Conservation (phyloP, 2,329 filamentous ascomycete species). For the Fusarium begoniae region DNA sequence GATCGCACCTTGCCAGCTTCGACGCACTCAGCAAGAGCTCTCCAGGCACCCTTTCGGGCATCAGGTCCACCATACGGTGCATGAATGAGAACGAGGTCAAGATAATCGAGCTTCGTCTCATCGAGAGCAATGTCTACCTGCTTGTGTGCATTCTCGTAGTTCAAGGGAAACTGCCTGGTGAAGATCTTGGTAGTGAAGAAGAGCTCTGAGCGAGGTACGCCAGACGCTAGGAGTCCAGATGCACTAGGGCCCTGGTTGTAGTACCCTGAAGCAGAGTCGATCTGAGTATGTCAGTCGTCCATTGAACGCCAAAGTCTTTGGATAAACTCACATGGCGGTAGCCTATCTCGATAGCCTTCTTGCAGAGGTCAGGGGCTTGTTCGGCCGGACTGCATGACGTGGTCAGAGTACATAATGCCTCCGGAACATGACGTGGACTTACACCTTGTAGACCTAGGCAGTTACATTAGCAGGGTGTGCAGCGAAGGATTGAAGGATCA, state of each 20-base stretch:
- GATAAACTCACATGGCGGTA: conserved; percentile 60
- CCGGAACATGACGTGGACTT: conserved; percentile 35
- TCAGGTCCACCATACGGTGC: conserved; percentile 66
- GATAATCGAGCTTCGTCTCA: conserved; percentile 70
- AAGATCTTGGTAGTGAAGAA: conserved; percentile 68
- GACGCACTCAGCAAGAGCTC: conserved; percentile 69
- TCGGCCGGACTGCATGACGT: conserved; percentile 42
- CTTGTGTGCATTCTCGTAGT: conserved; percentile 71
- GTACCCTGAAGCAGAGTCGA: conserved; percentile 64
- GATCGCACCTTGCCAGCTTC: conserved; percentile 69
- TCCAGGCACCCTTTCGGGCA: conserved; percentile 68
- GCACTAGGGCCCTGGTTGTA: conserved; percentile 60
- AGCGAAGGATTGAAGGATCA: conserved; percentile 4
- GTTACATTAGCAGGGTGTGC: conserved; percentile 8
- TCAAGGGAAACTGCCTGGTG: conserved; percentile 48
- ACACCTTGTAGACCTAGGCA: conserved; percentile 63
- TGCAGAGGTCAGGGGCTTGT: conserved; percentile 48
- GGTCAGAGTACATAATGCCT: not conserved
- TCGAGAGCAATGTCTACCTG: conserved; percentile 71
- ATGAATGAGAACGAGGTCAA: conserved; percentile 73
- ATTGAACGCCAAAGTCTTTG: not conserved
- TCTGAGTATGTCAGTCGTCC: conserved; percentile 43
- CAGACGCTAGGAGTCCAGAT: conserved; percentile 54
- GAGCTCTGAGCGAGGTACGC: conserved; percentile 57
- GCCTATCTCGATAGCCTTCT: conserved; percentile 59